A percentile compares a stretch with the other conserved stretches of the same genome.
These are phyloP conservation scores for Podaxis carcinomalis DNA, from an alignment of 768 basidiomycete genomes.

Conservation along the genomic window DNA sequence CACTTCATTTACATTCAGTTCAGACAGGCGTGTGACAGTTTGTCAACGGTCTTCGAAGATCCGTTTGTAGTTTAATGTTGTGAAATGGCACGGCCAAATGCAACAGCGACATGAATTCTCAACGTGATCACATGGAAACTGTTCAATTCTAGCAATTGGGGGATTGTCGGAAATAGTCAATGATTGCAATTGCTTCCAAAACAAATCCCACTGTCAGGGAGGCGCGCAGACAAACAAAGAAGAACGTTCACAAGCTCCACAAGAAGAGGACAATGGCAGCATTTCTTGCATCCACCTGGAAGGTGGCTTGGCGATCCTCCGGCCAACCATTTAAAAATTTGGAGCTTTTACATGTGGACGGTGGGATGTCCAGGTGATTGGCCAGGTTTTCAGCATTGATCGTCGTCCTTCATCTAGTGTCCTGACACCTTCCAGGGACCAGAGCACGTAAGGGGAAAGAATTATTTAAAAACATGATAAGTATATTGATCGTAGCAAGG, in stretches of 20 bases:
- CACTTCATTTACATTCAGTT: background rate
- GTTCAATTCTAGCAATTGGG: background rate
- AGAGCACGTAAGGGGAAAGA: background rate
- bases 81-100: background rate
- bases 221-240: background rate
- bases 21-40: constrained; percentile 1
- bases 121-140: background rate
- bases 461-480: background rate
- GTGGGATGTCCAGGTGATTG: background rate
- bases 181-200: constrained; percentile 1
- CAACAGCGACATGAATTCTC: background rate
- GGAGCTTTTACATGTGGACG: background rate
- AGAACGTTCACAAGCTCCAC: background rate
- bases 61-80: constrained; percentile 1
- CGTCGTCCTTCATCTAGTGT: background rate
- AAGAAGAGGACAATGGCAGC: background rate
- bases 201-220: constrained; percentile 1
- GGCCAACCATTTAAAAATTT: background rate
- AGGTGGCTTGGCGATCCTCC: background rate
- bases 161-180: background rate
- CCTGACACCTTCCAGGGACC: background rate
- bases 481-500: constrained; percentile 8
- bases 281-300: background rate
- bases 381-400: background rate
- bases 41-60: background rate